These are phyloP conservation scores for Zygoascus bituminiphila DNA, from an alignment of 805 yeast genomes.

Conservation along the genomic window DNA sequence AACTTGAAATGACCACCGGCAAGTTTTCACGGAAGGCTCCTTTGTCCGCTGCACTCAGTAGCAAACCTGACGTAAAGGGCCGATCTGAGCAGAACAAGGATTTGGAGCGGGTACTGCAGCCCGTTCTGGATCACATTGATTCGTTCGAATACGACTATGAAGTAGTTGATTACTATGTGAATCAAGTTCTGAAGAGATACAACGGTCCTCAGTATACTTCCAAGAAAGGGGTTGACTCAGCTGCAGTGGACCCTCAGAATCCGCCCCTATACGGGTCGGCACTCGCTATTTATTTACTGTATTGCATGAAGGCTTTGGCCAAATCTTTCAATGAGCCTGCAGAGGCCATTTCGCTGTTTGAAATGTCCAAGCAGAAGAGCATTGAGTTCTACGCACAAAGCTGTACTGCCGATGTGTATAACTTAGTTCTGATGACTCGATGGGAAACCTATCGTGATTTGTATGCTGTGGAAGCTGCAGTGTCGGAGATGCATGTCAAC, in stretches of 20 bases:
- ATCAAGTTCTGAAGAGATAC: constrained; percentile 14
- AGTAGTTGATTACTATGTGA: constrained; percentile 19
- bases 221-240: background rate
- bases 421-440: constrained; percentile 29
- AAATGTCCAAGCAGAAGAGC: constrained; percentile 27
- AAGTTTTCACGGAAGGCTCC: constrained; percentile 14
- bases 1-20: constrained; percentile 13
- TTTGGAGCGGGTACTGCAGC: constrained; percentile 3
- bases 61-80: background rate
- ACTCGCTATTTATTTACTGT: constrained; percentile 16
- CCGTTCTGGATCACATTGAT: constrained; percentile 19
- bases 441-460: constrained; percentile 36
- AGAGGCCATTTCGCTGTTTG: constrained; percentile 33
- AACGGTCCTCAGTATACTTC: background rate
- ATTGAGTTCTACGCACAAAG: constrained; percentile 32
- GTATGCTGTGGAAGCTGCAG: constrained; percentile 26
- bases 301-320: constrained; percentile 16
- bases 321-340: constrained; percentile 23
- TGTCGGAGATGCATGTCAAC: constrained; percentile 36
- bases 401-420: constrained; percentile 34
- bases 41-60: constrained; percentile 5
- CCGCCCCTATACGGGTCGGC: constrained; percentile 11
- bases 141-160: constrained; percentile 20
- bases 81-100: background rate
- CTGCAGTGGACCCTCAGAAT: background rate